Evolutionary conservation across 2,329 filamentous ascomycete genomes (phyloP).

Genomic region (Orbilia blumenaviensis): DNA sequence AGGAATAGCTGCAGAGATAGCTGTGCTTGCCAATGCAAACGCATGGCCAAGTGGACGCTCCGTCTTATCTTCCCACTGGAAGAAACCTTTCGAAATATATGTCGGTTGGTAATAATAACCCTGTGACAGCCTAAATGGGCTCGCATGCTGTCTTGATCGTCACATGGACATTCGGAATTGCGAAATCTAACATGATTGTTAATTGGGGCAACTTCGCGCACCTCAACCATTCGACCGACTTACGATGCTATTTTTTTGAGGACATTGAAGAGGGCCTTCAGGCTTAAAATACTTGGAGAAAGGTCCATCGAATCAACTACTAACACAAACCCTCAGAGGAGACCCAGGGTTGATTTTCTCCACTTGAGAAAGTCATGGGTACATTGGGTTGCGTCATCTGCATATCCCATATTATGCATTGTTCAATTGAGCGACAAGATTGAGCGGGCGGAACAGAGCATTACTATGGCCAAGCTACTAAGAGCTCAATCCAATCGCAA

Average conservation of each 20-base stretch:
- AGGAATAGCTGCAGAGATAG: not conserved
- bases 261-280: not conserved
- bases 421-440: not conserved
- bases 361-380: not conserved
- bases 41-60: not conserved
- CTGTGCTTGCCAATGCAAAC: not conserved
- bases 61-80: conserved; percentile 12
- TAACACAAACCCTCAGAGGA: not conserved
- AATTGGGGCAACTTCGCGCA: too few species aligned
- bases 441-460: too few species aligned
- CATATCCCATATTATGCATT: not conserved
- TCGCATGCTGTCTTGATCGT: conserved; percentile 1
- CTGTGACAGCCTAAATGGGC: conserved; percentile 5
- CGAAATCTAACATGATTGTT: not conserved
- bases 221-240: not conserved
- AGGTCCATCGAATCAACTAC: not conserved
- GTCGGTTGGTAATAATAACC: not conserved
- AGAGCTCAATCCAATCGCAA: too few species aligned
- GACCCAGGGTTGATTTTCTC: not conserved
- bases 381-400: not conserved
- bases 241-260: too few species aligned
- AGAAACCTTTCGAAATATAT: not conserved
- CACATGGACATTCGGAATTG: conserved; percentile 8
- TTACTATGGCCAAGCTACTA: too few species aligned
- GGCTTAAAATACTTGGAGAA: not conserved